Evolutionary conservation across 495 filamentous ascomycete species (phyloP).

Genomic region (Rusavskia elegans): DNA sequence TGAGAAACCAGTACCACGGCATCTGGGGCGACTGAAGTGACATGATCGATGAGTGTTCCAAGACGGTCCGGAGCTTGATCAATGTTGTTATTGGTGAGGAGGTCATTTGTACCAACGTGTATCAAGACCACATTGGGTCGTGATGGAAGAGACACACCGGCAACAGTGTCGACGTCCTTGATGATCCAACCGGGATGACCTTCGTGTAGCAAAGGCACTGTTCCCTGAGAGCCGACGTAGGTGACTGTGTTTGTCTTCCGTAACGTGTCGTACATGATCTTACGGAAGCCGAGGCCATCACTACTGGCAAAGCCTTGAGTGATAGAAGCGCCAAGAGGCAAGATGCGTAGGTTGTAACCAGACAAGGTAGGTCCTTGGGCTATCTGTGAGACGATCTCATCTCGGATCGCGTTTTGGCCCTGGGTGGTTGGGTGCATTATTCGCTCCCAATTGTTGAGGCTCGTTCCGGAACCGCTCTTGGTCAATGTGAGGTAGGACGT

Average conservation of each 20-base stretch:
- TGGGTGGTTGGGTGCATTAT: not conserved
- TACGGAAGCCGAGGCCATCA: slow-evolving; percentile 38
- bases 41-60: slow-evolving; percentile 19
- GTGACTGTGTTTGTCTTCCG: slow-evolving; percentile 26
- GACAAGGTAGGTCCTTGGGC: not conserved
- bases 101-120: slow-evolving; percentile 12
- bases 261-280: slow-evolving; percentile 23
- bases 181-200: slow-evolving; percentile 33
- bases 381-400: not conserved
- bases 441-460: not conserved
- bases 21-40: slow-evolving; percentile 18
- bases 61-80: slow-evolving; percentile 14
- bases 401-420: not conserved
- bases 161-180: slow-evolving; percentile 20
- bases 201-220: slow-evolving; percentile 36
- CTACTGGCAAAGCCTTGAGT: slow-evolving; percentile 35
- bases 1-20: slow-evolving; percentile 24
- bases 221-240: slow-evolving; percentile 25
- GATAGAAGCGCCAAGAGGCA: slow-evolving; percentile 43
- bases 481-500: not conserved
- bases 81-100: not conserved
- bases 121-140: slow-evolving; percentile 10
- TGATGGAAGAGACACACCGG: not conserved
- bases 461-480: not conserved
- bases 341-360: slow-evolving; percentile 22